A percentile compares a stretch with the other conserved stretches of the same genome.
Conservation (phyloP, 2,329 filamentous ascomycete genomes). For the Trichothecium sympodiale region DNA sequence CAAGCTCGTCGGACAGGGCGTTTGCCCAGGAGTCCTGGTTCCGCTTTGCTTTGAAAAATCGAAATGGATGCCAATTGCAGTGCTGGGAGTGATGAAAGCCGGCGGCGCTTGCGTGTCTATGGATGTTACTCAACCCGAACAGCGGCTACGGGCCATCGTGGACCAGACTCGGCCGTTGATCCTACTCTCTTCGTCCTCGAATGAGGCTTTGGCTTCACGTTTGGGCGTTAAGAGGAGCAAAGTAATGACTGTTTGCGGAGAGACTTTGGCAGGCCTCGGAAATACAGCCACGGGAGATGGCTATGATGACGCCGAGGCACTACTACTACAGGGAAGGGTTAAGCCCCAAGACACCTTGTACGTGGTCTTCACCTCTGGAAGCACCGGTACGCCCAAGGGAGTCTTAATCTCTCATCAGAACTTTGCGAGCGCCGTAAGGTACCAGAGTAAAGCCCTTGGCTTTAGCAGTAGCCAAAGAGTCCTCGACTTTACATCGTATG, state of each 20-base stretch:
- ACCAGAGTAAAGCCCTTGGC: neutral
- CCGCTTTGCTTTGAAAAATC: slow-evolving; percentile 6
- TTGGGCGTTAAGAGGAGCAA: too few relatives aligned
- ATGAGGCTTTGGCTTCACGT: too few relatives aligned
- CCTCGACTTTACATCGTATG: slow-evolving; percentile 3
- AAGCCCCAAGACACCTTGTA: too few relatives aligned
- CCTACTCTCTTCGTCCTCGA: too few relatives aligned
- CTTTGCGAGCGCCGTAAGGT: neutral
- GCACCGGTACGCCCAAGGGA: slow-evolving; percentile 6
- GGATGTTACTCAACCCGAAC: slow-evolving; percentile 1
- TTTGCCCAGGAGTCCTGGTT: neutral
- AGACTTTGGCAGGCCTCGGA: too few relatives aligned
- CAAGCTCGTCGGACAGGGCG: neutral
- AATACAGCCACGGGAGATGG: too few relatives aligned
- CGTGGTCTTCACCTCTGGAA: slow-evolving; percentile 7
- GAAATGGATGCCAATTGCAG: slow-evolving; percentile 13
- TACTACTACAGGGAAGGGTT: too few relatives aligned
- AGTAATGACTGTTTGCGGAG: slow-evolving; percentile 5
- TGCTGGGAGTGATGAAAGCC: slow-evolving; percentile 7
- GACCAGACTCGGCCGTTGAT: slow-evolving; percentile 8
- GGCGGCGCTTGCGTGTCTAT: slow-evolving; percentile 7
- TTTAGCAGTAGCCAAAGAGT: neutral
- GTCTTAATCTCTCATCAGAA: slow-evolving; percentile 4
- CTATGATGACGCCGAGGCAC: too few relatives aligned
- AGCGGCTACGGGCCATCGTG: neutral